Conservation (phyloP, 73 alveolate species). For the Paramecium tetraurelia region DNA sequence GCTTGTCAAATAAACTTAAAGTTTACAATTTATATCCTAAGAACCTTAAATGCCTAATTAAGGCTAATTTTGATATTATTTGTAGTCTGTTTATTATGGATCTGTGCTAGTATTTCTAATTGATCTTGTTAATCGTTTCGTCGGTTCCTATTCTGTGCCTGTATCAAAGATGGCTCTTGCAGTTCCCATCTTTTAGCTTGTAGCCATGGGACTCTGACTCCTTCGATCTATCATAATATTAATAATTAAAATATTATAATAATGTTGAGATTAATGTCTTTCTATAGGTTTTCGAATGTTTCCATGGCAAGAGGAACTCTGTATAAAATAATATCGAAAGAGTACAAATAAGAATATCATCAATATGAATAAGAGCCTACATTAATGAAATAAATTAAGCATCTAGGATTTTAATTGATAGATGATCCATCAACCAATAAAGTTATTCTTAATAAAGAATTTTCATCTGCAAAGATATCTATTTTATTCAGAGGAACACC, state of each 20-base stretch:
- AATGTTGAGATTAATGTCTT: neutral
- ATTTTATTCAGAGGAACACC: neutral
- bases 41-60: neutral
- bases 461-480: neutral
- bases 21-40: neutral
- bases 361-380: neutral
- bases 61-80: neutral
- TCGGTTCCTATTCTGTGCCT: neutral
- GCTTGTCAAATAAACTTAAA: neutral
- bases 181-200: slow-evolving; percentile 21
- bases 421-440: neutral
- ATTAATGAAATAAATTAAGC: neutral
- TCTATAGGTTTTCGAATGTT: neutral
- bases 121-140: neutral
- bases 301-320: slow-evolving; percentile 25
- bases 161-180: slow-evolving; percentile 29
- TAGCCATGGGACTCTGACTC: slow-evolving; percentile 23
- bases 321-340: neutral
- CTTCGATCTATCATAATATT: slow-evolving; percentile 1
- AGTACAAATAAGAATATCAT: neutral
- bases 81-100: neutral
- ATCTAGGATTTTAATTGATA: neutral
- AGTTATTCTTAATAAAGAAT: neutral
- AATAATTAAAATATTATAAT: neutral
- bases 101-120: neutral